Conservation (phyloP, 169 alveolate species). For the Plasmodium chabaudi region DNA sequence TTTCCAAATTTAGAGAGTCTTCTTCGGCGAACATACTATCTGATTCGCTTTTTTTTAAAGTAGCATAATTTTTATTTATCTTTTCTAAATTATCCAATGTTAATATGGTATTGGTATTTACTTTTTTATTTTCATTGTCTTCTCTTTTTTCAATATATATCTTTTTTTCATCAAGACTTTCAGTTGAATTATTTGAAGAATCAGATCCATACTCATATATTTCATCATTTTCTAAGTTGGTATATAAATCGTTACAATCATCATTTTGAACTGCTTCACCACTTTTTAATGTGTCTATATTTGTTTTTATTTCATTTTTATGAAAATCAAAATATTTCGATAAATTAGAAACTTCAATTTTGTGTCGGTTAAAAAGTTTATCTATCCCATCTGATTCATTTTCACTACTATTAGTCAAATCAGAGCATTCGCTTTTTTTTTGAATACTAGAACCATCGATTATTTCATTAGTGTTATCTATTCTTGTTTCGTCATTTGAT, state of each 20-base stretch:
- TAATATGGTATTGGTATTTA: not conserved
- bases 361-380: constrained; percentile 31
- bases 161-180: not conserved
- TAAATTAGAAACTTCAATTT: constrained; percentile 52
- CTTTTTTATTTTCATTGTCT: not conserved
- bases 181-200: not conserved
- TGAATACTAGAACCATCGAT: not conserved
- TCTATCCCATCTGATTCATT: constrained; percentile 44
- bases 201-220: no score
- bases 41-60: constrained; percentile 9
- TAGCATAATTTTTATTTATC: not conserved
- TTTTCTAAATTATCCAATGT: not conserved
- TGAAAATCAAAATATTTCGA: constrained; percentile 53
- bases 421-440: not conserved
- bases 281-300: not conserved
- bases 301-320: constrained; percentile 26
- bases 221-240: not conserved
- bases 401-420: constrained; percentile 11
- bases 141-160: not conserved
- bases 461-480: constrained; percentile 15
- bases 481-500: not conserved
- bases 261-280: not conserved
- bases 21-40: not conserved
- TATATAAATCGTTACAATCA: not conserved
- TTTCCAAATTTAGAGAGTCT: constrained; percentile 32